Evolutionary conservation across 2,329 filamentous ascomycete species (phyloP).

Genomic region (Colletotrichum ledebouriae): DNA sequence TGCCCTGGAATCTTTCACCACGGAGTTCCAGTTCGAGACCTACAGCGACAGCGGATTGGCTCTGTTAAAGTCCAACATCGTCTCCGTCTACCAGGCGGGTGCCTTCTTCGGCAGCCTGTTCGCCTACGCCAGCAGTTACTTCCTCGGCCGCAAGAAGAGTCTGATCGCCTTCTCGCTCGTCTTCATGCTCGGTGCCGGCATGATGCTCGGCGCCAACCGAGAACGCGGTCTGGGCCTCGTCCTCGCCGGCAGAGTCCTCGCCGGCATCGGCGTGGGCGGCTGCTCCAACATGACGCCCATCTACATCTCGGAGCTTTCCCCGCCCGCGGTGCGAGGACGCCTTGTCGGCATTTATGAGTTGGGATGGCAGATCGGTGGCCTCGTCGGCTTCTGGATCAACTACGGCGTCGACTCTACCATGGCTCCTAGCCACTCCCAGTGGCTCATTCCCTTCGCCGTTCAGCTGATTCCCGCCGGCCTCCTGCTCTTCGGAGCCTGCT

Average conservation of each 20-base stretch:
- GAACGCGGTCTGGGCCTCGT: constrained; percentile 74
- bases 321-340: constrained; percentile 73
- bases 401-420: constrained; percentile 70
- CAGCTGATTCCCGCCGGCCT: constrained; percentile 77
- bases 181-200: constrained; percentile 78
- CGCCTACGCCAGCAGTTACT: constrained; percentile 76
- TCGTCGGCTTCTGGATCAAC: constrained; percentile 74
- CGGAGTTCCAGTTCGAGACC: constrained; percentile 74
- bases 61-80: constrained; percentile 79
- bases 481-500: constrained; percentile 70
- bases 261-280: constrained; percentile 73
- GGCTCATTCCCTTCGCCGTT: constrained; percentile 75
- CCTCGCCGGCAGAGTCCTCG: constrained; percentile 72
- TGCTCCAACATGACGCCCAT: constrained; percentile 74
- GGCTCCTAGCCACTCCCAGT: constrained; percentile 64
- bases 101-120: constrained; percentile 85
- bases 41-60: constrained; percentile 64
- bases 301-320: constrained; percentile 71
- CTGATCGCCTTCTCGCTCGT: constrained; percentile 72
- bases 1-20: constrained; percentile 75
- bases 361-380: constrained; percentile 73
- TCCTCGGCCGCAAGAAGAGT: constrained; percentile 74
- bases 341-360: constrained; percentile 77
- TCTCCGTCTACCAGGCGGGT: constrained; percentile 85
- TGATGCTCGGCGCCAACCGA: constrained; percentile 77